phyloP scores from a whole-genome alignment of 2,329 filamentous ascomycete species.

The Xylariaceae sp. region DNA sequence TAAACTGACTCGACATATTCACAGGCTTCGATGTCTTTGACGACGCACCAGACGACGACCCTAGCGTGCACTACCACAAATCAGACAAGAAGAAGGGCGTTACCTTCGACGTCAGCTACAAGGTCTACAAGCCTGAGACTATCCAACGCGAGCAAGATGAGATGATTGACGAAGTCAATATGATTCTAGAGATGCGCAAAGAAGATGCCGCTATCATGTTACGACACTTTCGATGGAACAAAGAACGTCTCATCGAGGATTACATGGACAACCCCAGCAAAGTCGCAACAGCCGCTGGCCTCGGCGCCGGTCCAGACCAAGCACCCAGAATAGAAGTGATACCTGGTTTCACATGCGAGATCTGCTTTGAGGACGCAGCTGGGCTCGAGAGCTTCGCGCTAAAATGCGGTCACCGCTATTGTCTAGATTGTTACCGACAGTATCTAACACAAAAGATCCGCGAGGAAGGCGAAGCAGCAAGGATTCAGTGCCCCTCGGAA shows the following conservation, averaged over 20 bases:
- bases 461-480: slow-evolving; percentile 89
- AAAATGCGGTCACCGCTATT: slow-evolving; percentile 93
- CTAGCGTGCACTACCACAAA: slow-evolving; percentile 53
- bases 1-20: neutral
- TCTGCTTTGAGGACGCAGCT: slow-evolving; percentile 86
- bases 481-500: slow-evolving; percentile 89
- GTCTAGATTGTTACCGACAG: slow-evolving; percentile 85
- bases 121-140: slow-evolving; percentile 72
- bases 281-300: slow-evolving; percentile 77
- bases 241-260: slow-evolving; percentile 87
- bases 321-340: slow-evolving; percentile 67
- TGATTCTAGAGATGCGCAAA: slow-evolving; percentile 81
- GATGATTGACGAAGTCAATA: slow-evolving; percentile 85
- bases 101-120: slow-evolving; percentile 80
- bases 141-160: slow-evolving; percentile 82
- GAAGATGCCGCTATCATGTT: slow-evolving; percentile 89
- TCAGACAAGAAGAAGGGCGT: slow-evolving; percentile 67
- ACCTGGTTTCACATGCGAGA: slow-evolving; percentile 82
- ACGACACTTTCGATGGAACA: slow-evolving; percentile 90
- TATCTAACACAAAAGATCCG: slow-evolving; percentile 91
- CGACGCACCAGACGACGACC: slow-evolving; percentile 50
- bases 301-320: slow-evolving; percentile 61
- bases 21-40: slow-evolving; percentile 49
- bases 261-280: slow-evolving; percentile 88
- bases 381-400: slow-evolving; percentile 82